Percentiles rank a stretch among this genome's conserved stretches.
Evolutionary conservation across 495 filamentous ascomycete genomes (phyloP).

Genomic region (Usnea hakonensis): DNA sequence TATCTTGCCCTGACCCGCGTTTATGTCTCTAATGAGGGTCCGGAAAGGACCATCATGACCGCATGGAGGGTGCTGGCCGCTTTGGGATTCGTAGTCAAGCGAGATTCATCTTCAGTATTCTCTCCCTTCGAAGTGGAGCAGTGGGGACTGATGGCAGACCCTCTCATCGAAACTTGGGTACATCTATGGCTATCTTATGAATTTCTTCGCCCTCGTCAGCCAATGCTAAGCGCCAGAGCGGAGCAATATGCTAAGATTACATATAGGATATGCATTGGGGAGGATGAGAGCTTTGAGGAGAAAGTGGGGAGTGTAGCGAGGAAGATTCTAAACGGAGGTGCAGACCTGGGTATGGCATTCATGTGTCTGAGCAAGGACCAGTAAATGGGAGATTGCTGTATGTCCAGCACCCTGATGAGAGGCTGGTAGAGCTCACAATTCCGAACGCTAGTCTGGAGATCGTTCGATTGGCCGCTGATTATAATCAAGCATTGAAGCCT

Average conservation of each 20-base stretch:
- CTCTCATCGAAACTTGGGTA: slow-evolving; percentile 32
- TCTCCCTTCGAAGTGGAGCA: slow-evolving; percentile 31
- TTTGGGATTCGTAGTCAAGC: slow-evolving; percentile 35
- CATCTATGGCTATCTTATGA: slow-evolving; percentile 28
- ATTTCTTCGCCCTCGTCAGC: slow-evolving; percentile 22
- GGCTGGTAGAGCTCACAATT: too few species aligned
- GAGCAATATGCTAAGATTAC: slow-evolving; percentile 31
- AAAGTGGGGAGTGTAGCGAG: slow-evolving; percentile 19
- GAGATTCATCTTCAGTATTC: slow-evolving; percentile 1
- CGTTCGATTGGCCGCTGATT: too few species aligned
- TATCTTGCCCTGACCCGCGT: slow-evolving; percentile 27
- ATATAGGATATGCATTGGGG: slow-evolving; percentile 37
- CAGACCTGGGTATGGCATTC: neutral
- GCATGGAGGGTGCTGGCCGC: slow-evolving; percentile 31
- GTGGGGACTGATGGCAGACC: slow-evolving; percentile 36
- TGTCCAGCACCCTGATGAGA: too few species aligned
- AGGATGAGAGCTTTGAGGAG: slow-evolving; percentile 36
- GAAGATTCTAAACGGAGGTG: neutral
- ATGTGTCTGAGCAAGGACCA: neutral
- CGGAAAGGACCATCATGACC: slow-evolving; percentile 26
- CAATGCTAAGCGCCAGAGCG: slow-evolving; percentile 22
- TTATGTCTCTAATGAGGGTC: slow-evolving; percentile 12
- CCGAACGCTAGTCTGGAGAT: too few species aligned
- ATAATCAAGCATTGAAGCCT: too few species aligned
- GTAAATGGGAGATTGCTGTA: too few species aligned